phyloP scores from a whole-genome alignment of 1,284 basidiomycete genomes.

The Fomitopsis palustris region DNA sequence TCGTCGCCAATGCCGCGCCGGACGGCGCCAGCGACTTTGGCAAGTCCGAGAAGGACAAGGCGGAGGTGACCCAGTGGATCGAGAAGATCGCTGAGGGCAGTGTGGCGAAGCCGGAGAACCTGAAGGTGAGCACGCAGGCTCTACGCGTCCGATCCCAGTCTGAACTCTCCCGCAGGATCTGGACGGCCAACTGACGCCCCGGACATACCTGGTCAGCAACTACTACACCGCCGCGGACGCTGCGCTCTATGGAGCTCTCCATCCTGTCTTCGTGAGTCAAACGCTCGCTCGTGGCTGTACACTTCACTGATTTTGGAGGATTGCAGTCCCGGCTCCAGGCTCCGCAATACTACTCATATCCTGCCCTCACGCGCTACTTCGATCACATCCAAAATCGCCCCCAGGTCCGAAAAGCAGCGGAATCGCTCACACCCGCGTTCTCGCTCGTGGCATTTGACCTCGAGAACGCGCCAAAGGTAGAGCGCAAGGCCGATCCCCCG shows the following conservation, averaged over 20 bases:
- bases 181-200: constrained; percentile 67
- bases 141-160: not conserved
- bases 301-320: not conserved
- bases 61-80: constrained; percentile 66
- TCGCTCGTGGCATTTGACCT: constrained; percentile 68
- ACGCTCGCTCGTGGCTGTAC: too few species aligned
- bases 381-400: constrained; percentile 83
- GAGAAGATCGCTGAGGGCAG: constrained; percentile 57
- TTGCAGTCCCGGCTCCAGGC: constrained; percentile 62
- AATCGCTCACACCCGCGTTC: constrained; percentile 54
- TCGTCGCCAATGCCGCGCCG: constrained; percentile 48
- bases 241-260: constrained; percentile 79
- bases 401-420: constrained; percentile 53
- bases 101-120: constrained; percentile 40
- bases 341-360: constrained; percentile 68
- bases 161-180: constrained; percentile 48
- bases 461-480: constrained; percentile 67
- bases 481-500: constrained; percentile 68
- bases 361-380: constrained; percentile 88
- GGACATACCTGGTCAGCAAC: constrained; percentile 81
- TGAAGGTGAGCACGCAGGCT: constrained; percentile 40
- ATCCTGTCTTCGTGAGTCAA: constrained; percentile 73
- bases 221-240: constrained; percentile 86
- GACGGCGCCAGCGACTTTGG: constrained; percentile 43
- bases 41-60: constrained; percentile 56